Evolutionary conservation across 2,329 filamentous ascomycete genomes (phyloP).

Genomic region (Alternaria sp.): DNA sequence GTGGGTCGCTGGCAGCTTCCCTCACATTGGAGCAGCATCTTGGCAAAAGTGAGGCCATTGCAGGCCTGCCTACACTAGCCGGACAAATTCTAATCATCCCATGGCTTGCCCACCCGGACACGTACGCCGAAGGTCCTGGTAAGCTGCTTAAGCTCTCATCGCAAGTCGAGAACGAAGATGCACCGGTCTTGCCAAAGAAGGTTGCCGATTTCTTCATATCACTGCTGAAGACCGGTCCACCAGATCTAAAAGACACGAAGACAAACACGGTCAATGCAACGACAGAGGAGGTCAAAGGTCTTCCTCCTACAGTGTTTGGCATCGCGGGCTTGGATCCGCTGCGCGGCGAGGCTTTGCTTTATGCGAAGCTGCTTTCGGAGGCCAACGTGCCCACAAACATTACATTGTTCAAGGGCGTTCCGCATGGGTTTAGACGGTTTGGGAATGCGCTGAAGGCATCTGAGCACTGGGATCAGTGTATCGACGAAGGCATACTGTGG

Average conservation of each 20-base stretch:
- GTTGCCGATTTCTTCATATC: conserved; percentile 47
- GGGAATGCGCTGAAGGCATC: conserved; percentile 53
- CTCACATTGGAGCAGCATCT: conserved; percentile 58
- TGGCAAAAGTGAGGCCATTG: conserved; percentile 45
- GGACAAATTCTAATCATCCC: conserved; percentile 58
- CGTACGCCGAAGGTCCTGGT: conserved; percentile 51
- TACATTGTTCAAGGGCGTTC: conserved; percentile 61
- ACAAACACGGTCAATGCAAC: conserved; percentile 47
- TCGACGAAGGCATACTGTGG: conserved; percentile 58
- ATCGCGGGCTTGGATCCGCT: conserved; percentile 61
- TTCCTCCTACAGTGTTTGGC: conserved; percentile 59
- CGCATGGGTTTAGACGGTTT: conserved; percentile 62
- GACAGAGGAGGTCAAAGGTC: conserved; percentile 51
- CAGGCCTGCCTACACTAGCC: conserved; percentile 48
- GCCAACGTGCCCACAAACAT: conserved; percentile 61
- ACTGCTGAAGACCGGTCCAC: conserved; percentile 29
- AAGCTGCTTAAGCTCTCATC: conserved; percentile 54
- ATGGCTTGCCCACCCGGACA: conserved; percentile 51
- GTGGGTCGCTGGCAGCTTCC: conserved; percentile 60
- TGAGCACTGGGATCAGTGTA: conserved; percentile 55
- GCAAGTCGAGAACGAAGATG: conserved; percentile 55
- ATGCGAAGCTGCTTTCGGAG: conserved; percentile 55
- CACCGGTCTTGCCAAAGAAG: conserved; percentile 58
- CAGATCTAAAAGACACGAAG: conserved; percentile 46
- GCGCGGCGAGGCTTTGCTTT: conserved; percentile 60